Evolutionary conservation across 139 green algal species (phyloP), one percentile per base, ranked within the genome.

Genomic region (Chlorella sp.): DNA sequence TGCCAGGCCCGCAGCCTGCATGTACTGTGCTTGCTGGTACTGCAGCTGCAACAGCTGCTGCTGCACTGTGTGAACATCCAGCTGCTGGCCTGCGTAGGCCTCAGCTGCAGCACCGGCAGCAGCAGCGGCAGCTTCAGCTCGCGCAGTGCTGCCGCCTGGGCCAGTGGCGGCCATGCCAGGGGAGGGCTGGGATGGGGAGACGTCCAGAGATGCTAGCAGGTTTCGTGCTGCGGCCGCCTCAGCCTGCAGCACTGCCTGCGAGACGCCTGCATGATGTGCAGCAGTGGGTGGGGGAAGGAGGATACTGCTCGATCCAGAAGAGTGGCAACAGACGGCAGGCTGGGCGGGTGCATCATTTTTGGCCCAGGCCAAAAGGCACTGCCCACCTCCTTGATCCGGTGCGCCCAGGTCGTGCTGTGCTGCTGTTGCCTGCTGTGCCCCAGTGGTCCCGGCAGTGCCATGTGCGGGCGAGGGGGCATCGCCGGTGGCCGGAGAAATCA

Each of bases 171-270:
- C 36, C 15, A 23, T 20, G 5, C 39, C 23, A 16, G 20, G 70
- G 13, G 28, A 44, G 9, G 32, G 39, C 38, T 34, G 25, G 15
- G 15, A 5, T 4, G 38, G 11, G 17, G 38, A 15, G 20, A 25
- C 75, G 17, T 69, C 75, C 23, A 69, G 34, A 28, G 75, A 51
- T 34, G 75, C 55, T 34, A 81, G 75, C 75, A 81, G 21, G 56
- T 36, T 69, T 36, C 55, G 75, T 7, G 55, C 34, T 5, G 57
- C 75, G 7, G 55, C 75, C 12, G 60, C 75, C 56, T 81, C 34
- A 1, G 32, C 51, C 6, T 36, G 55, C 15, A 69, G 18, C 32
- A 28, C 32, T 23, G 51, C 74, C 23, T 32, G 18, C 2, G 74
- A 5, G 5, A 28, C 9, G 69, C 36, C 69, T 75, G 36, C 68